Evolutionary conservation across 768 basidiomycete species (phyloP), one percentile per base, ranked within the genome.

Genomic region (Tulasnella sp.): DNA sequence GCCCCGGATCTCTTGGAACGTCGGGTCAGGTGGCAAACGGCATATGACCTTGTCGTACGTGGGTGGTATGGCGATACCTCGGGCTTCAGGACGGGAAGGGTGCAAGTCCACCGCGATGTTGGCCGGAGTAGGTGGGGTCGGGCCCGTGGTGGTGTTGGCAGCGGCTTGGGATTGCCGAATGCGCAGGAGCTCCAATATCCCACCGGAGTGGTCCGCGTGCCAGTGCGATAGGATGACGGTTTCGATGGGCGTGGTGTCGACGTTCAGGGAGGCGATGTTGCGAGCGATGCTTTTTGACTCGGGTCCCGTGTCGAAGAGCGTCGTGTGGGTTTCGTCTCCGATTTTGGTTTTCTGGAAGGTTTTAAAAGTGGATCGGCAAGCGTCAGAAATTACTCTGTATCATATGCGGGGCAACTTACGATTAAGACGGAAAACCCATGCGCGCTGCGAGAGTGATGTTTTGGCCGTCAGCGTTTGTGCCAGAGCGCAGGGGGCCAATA

Each of bases 371-470:
- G 10, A 44, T 44, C 42, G 16, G 42, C 8, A 9, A 44, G 16
- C 16, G 42, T 18, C 24, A 62, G 68, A 76, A 38, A 14, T 38
- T 74, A 31, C 6, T 14, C 18, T 31, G 46, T 39, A 10, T 40
- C 10, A 14, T 5, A 36, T 44, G 44, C 39, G n/a, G n/a, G n/a
- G 12, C 40, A 6, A 82, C 89, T 82, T 84, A 94, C 94, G 81
- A 96, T 91, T 71, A 95, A 86, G 42, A 90, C 91, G n/a, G 94
- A 89, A 82, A 96, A 92, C 0, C 94, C 94, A 85, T 96, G 94
- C 1, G 94, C 94, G 6, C 93, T 93, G 91, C 74, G 56, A 52
- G 21, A 74, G 48, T 16, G 27, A 27, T 40, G 7, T n/a, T 74
- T 1, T 21, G 58, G 24, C 58, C 46, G 82, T 74, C 44, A 71